phyloP scores from a whole-genome alignment of 2,329 filamentous ascomycete species.

The Teratosphaeria epicoccoides region DNA sequence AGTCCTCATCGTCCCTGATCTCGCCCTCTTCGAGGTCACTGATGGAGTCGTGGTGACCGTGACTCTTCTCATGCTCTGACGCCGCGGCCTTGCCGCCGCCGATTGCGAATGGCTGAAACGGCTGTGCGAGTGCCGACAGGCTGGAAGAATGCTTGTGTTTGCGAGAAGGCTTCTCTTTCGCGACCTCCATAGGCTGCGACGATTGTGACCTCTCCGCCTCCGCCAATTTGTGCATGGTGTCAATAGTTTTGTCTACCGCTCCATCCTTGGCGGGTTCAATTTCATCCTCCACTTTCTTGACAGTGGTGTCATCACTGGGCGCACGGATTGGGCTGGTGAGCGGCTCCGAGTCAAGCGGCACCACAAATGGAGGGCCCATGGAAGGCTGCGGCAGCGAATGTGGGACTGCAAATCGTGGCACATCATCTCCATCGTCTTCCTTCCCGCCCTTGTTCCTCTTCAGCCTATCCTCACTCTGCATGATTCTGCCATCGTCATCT shows the following conservation, averaged over 20 bases:
- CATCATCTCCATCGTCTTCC: slow-evolving; percentile 58
- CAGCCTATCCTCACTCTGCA: slow-evolving; percentile 55
- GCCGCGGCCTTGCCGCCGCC: background rate
- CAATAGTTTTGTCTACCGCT: background rate
- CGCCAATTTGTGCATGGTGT: background rate
- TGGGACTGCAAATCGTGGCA: slow-evolving; percentile 60
- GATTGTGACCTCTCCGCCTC: background rate
- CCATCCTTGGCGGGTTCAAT: background rate
- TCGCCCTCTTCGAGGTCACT: slow-evolving; percentile 26
- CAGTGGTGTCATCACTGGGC: background rate
- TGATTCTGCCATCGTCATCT: slow-evolving; percentile 50
- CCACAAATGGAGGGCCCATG: background rate
- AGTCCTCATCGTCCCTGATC: slow-evolving; percentile 17
- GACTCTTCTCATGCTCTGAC: slow-evolving; percentile 1
- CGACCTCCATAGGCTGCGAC: background rate
- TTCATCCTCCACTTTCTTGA: background rate
- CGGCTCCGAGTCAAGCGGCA: background rate
- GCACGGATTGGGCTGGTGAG: background rate
- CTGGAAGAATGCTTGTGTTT: slow-evolving; percentile 30
- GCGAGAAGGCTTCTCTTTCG: background rate
- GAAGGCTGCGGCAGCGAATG: slow-evolving; percentile 14
- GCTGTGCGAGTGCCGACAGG: slow-evolving; percentile 59
- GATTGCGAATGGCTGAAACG: slow-evolving; percentile 45
- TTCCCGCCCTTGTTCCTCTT: slow-evolving; percentile 61
- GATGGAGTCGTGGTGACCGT: slow-evolving; percentile 16